phyloP scores from a whole-genome alignment of 179 eudicot species.

The Beta macrorhiza region DNA sequence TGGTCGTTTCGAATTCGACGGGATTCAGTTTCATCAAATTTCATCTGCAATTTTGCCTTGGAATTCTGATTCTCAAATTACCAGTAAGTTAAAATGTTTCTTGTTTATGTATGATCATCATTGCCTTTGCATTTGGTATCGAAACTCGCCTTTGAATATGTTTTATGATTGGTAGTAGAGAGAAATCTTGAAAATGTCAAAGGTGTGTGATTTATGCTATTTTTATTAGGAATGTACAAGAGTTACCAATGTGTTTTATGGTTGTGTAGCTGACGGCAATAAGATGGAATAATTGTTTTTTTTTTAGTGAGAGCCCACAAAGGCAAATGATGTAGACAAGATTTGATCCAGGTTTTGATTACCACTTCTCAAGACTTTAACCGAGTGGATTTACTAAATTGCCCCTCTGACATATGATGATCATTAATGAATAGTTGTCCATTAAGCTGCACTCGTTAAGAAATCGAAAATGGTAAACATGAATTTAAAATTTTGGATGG shows the following conservation, averaged over 20 bases:
- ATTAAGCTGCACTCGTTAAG: no score
- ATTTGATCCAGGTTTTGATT: no score
- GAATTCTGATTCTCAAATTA: slow-evolving; percentile 38
- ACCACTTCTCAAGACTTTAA: no score
- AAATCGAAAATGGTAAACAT: no score
- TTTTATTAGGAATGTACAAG: background rate
- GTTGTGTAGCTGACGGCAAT: background rate
- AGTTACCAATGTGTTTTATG: slow-evolving; percentile 7
- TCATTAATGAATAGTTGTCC: no score
- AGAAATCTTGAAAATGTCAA: background rate
- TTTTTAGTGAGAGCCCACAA: no score
- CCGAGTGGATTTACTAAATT: no score
- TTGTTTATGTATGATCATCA: background rate
- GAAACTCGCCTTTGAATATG: background rate
- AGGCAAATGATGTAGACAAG: no score
- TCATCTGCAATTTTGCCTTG: slow-evolving; percentile 43
- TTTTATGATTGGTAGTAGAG: background rate
- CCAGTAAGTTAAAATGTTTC: slow-evolving; percentile 38
- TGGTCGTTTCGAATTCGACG: slow-evolving; percentile 45
- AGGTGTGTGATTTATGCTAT: background rate
- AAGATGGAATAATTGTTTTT: no score
- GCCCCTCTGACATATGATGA: no score
- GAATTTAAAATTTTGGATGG: no score
- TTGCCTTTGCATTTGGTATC: background rate
- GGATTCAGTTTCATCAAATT: slow-evolving; percentile 43